phyloP scores from a whole-genome alignment of 75 land plant genomes.

The Cupressus sempervirens region DNA sequence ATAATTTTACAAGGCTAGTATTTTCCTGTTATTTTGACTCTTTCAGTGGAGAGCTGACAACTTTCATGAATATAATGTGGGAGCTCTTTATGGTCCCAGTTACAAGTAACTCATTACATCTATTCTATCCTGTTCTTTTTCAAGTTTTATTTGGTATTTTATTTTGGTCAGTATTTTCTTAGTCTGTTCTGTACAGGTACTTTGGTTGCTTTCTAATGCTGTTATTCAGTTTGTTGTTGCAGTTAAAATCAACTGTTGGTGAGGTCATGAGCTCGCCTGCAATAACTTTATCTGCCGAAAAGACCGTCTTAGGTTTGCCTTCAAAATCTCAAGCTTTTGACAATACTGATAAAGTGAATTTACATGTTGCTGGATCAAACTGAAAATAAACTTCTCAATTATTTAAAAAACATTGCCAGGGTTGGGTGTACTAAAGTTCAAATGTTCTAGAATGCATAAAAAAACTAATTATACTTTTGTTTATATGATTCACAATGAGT shows the following conservation, averaged over 20 bases:
- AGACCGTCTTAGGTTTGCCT: constrained; percentile 61
- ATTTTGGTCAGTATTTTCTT: background rate
- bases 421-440: background rate
- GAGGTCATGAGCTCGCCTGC: constrained; percentile 79
- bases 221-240: constrained; percentile 11
- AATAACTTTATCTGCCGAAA: constrained; percentile 54
- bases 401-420: background rate
- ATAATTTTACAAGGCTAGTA: background rate
- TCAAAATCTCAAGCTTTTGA: background rate
- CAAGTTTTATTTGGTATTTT: background rate
- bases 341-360: background rate
- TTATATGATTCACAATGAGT: background rate
- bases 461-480: background rate
- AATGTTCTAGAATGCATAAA: constrained; percentile 5
- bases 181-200: background rate
- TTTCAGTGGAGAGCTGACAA: background rate
- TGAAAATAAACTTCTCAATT: background rate
- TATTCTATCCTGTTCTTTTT: background rate
- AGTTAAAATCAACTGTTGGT: constrained; percentile 56
- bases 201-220: background rate
- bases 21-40: background rate
- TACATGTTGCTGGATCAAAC: background rate
- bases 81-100: background rate
- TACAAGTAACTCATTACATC: background rate
- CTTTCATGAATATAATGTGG: background rate